phyloP scores from a whole-genome alignment of 2,329 filamentous ascomycete genomes.

The Penicillium olsonii region DNA sequence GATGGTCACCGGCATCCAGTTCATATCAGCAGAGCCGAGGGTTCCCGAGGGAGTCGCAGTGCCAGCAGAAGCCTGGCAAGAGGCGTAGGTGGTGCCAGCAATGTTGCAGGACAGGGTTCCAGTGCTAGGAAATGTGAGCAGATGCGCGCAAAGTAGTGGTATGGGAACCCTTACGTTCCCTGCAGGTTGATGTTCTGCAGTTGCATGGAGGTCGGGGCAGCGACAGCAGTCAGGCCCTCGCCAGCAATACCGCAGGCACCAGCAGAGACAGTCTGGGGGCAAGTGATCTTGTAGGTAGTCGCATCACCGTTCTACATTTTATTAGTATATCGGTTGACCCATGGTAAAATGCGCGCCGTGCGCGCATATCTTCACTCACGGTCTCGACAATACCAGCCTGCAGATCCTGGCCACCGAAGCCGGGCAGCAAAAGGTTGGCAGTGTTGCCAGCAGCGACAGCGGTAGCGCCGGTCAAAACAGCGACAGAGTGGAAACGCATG shows the following conservation, averaged over 20 bases:
- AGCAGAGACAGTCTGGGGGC: constrained; percentile 18
- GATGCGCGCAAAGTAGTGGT: background rate
- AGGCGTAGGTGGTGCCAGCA: constrained; percentile 28
- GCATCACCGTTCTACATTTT: constrained; percentile 19
- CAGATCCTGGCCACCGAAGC: constrained; percentile 23
- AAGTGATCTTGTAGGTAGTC: constrained; percentile 27
- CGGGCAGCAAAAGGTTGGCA: constrained; percentile 25
- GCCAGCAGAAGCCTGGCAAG: constrained; percentile 23
- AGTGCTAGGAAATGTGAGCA: constrained; percentile 9
- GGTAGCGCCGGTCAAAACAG: constrained; percentile 28
- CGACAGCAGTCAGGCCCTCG: constrained; percentile 23
- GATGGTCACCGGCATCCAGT: constrained; percentile 30
- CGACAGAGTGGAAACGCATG: constrained; percentile 28
- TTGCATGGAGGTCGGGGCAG: constrained; percentile 22
- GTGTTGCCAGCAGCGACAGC: constrained; percentile 24
- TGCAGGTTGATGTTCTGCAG: constrained; percentile 18
- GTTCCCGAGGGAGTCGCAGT: constrained; percentile 19
- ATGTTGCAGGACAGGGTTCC: constrained; percentile 28
- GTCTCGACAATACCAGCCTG: constrained; percentile 19
- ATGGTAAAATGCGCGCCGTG: background rate
- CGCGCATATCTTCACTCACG: constrained; percentile 13
- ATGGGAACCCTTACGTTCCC: constrained; percentile 19
- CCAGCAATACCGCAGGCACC: constrained; percentile 22
- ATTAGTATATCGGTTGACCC: constrained; percentile 4
- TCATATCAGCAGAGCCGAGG: constrained; percentile 17